phyloP scores from a whole-genome alignment of 1,284 basidiomycete genomes.

The Moniliophthora roreri region DNA sequence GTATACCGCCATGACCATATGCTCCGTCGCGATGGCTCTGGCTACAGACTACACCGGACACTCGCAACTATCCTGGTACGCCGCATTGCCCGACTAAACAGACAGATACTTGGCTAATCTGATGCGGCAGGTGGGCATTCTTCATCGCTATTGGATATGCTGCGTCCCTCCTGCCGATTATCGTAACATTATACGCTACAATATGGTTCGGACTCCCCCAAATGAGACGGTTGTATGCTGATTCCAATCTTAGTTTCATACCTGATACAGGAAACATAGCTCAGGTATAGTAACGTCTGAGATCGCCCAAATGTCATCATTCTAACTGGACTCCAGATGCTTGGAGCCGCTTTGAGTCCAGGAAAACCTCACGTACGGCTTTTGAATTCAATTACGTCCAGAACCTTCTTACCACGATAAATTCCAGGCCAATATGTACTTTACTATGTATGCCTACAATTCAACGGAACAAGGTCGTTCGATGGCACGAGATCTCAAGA shows the following conservation, averaged over 20 bases:
- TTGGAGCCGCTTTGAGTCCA: slow-evolving; percentile 39
- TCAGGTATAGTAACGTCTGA: slow-evolving; percentile 19
- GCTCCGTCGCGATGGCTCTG: slow-evolving; percentile 47
- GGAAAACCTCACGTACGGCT: slow-evolving; percentile 31
- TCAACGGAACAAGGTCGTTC: slow-evolving; percentile 29
- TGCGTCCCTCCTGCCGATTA: slow-evolving; percentile 53
- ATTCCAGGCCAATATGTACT: slow-evolving; percentile 20
- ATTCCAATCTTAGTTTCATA: slow-evolving; percentile 21
- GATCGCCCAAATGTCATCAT: slow-evolving; percentile 10
- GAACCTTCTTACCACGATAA: neutral
- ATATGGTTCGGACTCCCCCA: slow-evolving; percentile 29
- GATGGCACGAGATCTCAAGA: slow-evolving; percentile 28
- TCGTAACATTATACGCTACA: slow-evolving; percentile 52
- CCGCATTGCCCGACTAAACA: too few relatives aligned
- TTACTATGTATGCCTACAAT: slow-evolving; percentile 22
- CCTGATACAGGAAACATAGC: slow-evolving; percentile 31
- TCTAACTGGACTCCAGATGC: slow-evolving; percentile 27
- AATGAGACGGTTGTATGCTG: neutral
- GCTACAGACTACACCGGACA: slow-evolving; percentile 47
- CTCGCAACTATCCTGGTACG: slow-evolving; percentile 16
- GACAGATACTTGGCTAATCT: too few relatives aligned
- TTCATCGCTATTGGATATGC: slow-evolving; percentile 48
- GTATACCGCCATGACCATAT: slow-evolving; percentile 48
- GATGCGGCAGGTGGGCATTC: slow-evolving; percentile 34
- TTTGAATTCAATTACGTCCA: neutral